Percentiles rank a stretch among this genome's conserved stretches.
These are phyloP conservation scores for Cucurbita maxima DNA, from an alignment of 306 rosid genomes.

Conservation along the genomic window DNA sequence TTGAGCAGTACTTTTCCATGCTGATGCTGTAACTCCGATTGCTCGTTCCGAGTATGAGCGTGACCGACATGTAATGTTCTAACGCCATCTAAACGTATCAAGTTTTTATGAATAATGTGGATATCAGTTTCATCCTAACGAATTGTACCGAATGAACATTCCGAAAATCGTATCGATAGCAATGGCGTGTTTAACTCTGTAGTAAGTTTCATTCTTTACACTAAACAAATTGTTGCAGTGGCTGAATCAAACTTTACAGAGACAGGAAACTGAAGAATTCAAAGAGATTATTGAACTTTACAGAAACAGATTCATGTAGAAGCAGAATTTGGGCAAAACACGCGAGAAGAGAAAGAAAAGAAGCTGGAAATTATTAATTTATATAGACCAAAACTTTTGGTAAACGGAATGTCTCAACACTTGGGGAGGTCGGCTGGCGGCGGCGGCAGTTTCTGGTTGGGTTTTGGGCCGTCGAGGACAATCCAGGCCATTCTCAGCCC, in stretches of 20 bases:
- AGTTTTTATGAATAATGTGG: background rate
- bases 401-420: conserved; percentile 31
- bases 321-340: background rate
- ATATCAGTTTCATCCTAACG: background rate
- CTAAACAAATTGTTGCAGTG: background rate
- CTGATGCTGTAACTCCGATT: conserved; percentile 40
- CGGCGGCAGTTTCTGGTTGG: conserved; percentile 57
- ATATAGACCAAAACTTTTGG: background rate
- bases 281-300: background rate
- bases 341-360: background rate
- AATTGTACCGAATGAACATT: background rate
- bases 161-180: background rate
- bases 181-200: background rate
- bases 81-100: too few relatives aligned
- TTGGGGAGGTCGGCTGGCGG: conserved; percentile 80
- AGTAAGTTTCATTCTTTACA: background rate
- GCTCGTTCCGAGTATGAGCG: too few relatives aligned
- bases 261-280: background rate
- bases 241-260: background rate
- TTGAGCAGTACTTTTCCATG: conserved; percentile 77
- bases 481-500: conserved; percentile 83
- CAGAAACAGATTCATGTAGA: background rate
- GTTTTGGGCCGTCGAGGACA: conserved; percentile 45
- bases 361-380: background rate
- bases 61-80: too few relatives aligned